These are phyloP conservation scores for Cyclotella cryptica DNA, from an alignment of 108 stramenopile genomes.

Conservation along the genomic window DNA sequence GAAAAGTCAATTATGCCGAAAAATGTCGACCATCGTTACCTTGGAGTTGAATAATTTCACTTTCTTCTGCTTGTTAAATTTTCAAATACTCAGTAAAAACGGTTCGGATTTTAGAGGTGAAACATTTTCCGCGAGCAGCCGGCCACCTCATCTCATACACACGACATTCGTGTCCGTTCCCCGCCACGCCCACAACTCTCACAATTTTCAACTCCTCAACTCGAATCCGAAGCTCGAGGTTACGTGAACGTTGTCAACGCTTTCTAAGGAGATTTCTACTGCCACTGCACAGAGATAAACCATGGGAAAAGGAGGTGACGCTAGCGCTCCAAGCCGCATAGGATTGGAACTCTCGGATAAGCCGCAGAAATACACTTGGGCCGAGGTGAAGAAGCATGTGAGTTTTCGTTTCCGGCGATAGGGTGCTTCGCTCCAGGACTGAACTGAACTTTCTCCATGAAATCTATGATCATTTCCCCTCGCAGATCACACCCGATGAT, in stretches of 20 bases:
- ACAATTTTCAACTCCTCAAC: constrained; percentile 1
- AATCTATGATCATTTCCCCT: background rate
- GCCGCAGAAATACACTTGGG: constrained; percentile 85
- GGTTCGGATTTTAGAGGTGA: no score
- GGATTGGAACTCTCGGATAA: constrained; percentile 37
- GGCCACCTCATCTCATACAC: no score
- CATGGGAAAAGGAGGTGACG: constrained; percentile 93
- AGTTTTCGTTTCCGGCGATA: constrained; percentile 1
- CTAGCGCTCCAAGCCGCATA: constrained; percentile 30
- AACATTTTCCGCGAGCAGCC: no score
- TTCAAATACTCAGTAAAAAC: no score
- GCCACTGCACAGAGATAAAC: background rate
- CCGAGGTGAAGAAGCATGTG: constrained; percentile 92
- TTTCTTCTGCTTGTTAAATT: no score
- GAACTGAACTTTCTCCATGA: background rate
- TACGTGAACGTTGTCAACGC: background rate
- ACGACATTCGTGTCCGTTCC: no score
- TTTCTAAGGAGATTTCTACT: background rate
- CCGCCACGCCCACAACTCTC: background rate
- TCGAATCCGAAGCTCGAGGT: background rate
- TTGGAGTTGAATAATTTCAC: no score
- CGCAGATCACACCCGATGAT: constrained; percentile 83
- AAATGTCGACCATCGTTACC: no score
- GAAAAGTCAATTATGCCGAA: no score
- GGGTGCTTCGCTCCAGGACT: background rate